Conservation (phyloP, 164 flowering plant genomes). For the Stephania yunnanensis region DNA sequence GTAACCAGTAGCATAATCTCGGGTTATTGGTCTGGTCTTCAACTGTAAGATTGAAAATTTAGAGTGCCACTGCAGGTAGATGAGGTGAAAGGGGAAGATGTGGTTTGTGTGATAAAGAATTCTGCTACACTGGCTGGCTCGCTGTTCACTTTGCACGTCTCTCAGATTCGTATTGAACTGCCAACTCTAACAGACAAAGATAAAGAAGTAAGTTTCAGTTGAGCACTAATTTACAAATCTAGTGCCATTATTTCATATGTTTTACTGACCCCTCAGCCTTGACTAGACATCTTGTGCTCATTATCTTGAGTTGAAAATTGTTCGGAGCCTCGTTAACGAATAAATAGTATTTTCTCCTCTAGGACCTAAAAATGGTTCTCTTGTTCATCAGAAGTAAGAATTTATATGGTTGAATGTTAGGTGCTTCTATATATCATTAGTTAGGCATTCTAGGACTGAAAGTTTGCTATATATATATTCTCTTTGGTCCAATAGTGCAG, state of each 20-base stretch:
- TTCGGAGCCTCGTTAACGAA: neutral
- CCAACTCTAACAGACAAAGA: slow-evolving; percentile 81
- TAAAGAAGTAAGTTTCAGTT: slow-evolving; percentile 52
- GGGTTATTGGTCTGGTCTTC: neutral
- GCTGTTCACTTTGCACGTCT: slow-evolving; percentile 71
- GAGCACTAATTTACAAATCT: neutral
- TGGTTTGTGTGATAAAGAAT: slow-evolving; percentile 68
- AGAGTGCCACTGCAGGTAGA: slow-evolving; percentile 43
- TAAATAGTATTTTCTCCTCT: neutral
- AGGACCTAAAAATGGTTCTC: neutral
- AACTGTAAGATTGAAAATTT: neutral
- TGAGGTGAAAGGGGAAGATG: slow-evolving; percentile 70
- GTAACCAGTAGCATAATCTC: slow-evolving; percentile 5
- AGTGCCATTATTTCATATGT: neutral
- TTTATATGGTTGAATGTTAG: neutral
- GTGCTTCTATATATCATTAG: neutral
- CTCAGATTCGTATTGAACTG: slow-evolving; percentile 72
- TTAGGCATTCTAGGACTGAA: neutral
- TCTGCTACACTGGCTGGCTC: slow-evolving; percentile 75
- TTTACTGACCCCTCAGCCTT: neutral
- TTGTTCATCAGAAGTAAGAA: neutral
- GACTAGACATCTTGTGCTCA: neutral
- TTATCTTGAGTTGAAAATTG: neutral
- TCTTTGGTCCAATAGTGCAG: too few species aligned
- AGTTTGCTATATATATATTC: too few species aligned